Conservation (phyloP, 257 asterid genomes). For the Leonotis leonurus region DNA sequence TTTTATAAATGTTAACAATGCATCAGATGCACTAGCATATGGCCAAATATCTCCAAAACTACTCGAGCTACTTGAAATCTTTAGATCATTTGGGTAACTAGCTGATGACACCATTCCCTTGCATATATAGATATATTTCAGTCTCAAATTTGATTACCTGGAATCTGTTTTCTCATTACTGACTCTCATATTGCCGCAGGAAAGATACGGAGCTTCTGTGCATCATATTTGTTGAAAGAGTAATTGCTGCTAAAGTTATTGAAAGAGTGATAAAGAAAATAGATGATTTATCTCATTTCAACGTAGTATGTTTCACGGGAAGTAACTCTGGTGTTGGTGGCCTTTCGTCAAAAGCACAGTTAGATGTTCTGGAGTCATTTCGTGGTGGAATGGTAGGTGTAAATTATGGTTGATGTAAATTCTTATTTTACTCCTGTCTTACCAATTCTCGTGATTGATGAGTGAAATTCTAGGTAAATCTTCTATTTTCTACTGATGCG, state of each 20-base stretch:
- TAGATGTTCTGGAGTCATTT: constrained; percentile 40
- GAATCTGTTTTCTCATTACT: constrained; percentile 2
- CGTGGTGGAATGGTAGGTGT: constrained; percentile 42
- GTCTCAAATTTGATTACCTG: background rate
- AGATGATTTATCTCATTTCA: constrained; percentile 43
- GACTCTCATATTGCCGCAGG: constrained; percentile 34
- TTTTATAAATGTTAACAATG: constrained; percentile 35
- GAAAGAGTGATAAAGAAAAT: constrained; percentile 53
- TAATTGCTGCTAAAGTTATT: constrained; percentile 66
- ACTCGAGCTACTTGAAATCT: constrained; percentile 50
- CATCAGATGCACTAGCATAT: constrained; percentile 27
- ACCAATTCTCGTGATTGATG: constrained; percentile 11
- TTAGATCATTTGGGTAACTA: constrained; percentile 60
- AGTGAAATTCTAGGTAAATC: constrained; percentile 49
- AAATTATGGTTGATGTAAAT: constrained; percentile 4
- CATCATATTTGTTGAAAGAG: constrained; percentile 62
- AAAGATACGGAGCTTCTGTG: constrained; percentile 40
- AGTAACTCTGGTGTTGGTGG: constrained; percentile 42
- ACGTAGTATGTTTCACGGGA: constrained; percentile 42
- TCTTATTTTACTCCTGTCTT: background rate
- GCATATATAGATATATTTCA: background rate
- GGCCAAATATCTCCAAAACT: constrained; percentile 76
- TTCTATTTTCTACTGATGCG: constrained; percentile 63
- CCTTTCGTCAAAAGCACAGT: constrained; percentile 32
- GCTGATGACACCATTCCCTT: background rate